Evolutionary conservation across 352 stramenopile genomes (phyloP), one percentile per base, ranked within the genome.

Genomic region (Hyaloperonospora brassicae): DNA sequence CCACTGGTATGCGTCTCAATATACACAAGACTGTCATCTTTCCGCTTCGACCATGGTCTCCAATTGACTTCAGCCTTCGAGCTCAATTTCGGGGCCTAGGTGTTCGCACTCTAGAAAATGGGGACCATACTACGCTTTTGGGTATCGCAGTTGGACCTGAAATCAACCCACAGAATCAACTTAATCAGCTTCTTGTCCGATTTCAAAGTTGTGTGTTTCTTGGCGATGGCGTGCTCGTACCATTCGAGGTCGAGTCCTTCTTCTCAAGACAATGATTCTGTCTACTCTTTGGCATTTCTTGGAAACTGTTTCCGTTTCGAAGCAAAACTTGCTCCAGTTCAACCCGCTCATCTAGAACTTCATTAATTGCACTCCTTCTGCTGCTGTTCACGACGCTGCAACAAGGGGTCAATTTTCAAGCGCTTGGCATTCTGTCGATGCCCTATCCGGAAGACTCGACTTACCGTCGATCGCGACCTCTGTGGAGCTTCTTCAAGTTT

Each of bases 401-500:
- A 12, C 13, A 14, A 23, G 24, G 3, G 13, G 43, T 17, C 11
- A 22, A 8, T 49, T 49, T 13, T 22, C 43, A 1, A 36, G 9
- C 4, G 5, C 3, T 0, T 24, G 24, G 43, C 35, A n/a, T 39
- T 13, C 43, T 13, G 13, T 23, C 0, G 2, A 27, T 24, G n/a
- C 43, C 2, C 22, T 11, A 10, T 25, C 5, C 6, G 23, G 24
- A 0, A 14, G 44, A 8, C 13, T 49, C 1, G 45, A 59, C 14
- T 21, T 54, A 36, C 45, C 17, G 10, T 25, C 45, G 13, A 21
- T 53, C 0, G 11, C 45, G n/a, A 38, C 17, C 1, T 53, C 24
- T 17, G 44, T 49, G 0, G 38, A 53, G 5, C 25, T 53, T 1
- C 45, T 53, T 12, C 36, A 53, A 45, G 52, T 59, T 2, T 50